Percentiles rank a stretch among this genome's conserved stretches.
Conservation (phyloP, 2,329 filamentous ascomycete species). For the Fusarium mangiferae region DNA sequence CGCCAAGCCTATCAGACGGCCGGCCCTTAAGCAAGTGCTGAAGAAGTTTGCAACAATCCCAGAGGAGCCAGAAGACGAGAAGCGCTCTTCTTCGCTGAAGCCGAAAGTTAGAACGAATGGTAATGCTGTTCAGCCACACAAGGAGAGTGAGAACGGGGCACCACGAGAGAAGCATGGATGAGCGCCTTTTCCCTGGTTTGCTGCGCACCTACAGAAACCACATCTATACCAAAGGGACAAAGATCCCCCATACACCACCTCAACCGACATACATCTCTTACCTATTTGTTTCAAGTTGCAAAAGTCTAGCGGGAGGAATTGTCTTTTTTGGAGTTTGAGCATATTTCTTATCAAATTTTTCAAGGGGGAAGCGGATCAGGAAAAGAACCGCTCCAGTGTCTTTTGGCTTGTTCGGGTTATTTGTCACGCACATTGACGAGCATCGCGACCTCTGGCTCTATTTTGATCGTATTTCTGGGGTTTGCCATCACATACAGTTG, state of each 20-base stretch:
- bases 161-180: constrained; percentile 35
- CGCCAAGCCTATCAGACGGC: constrained; percentile 79
- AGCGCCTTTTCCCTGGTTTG: background rate
- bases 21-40: constrained; percentile 85
- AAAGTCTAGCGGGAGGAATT: constrained; percentile 35
- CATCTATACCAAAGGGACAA: background rate
- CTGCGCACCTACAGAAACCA: background rate
- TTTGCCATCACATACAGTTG: constrained; percentile 5
- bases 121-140: constrained; percentile 17
- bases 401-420: constrained; percentile 8
- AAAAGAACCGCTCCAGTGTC: constrained; percentile 17
- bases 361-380: constrained; percentile 5
- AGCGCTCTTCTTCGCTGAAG: constrained; percentile 30
- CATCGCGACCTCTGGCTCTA: background rate
- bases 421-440: background rate
- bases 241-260: background rate
- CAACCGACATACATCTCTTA: constrained; percentile 4
- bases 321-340: constrained; percentile 25
- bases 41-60: constrained; percentile 85
- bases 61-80: constrained; percentile 64
- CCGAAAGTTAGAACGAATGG: constrained; percentile 33
- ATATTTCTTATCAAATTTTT: constrained; percentile 11
- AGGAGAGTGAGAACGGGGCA: constrained; percentile 21
- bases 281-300: constrained; percentile 13
- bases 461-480: background rate